Base-by-base conservation (phyloP, 2,329 filamentous ascomycete species). In the Curvularia spicifera region DNA sequence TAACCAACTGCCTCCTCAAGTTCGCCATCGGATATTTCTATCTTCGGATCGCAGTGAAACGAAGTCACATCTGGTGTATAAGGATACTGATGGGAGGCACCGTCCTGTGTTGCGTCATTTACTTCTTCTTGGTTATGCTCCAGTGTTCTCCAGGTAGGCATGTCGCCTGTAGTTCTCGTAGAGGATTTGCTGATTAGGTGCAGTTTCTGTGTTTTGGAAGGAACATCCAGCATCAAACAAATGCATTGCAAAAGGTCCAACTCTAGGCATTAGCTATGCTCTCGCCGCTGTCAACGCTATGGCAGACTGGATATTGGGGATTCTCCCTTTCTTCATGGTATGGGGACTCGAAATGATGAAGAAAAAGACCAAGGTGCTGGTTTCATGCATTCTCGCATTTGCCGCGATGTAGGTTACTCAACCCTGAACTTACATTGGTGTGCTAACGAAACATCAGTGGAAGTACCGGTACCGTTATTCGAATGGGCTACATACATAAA, bases 301-400 rank as follows among this genome's bases (percentile, higher is more conserved):
- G 4, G 69, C 73, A 1, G 75, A 76, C 49, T 76, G 73, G 73
- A 57, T 63, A 1, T 69, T 76, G n/a, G 72, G 71, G 0, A 67
- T 65, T 4, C 65, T 76, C 2, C 74, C 75, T 2, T 78, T 83
- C 8, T 82, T 83, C 58, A 75, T 89, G 3, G 78, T 88, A 1
- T 83, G 79, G 76, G 79, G 81, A 26, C 69, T 87, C 35, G 35
- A 28, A 81, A 86, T 54, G 35, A 86, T 88, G 81, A 81, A 81
- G 45, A 65, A 61, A 7, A 79, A 76, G 54, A 82, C 81, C 2
- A 88, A 87, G 66, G 31, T 80, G 6, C 79, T 84, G 2, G 75
- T 87, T 22, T 81, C 81, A 9, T 77, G 78, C 5, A 79, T 88
- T 44, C 73, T 89, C 49, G 79, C 79, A 6, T 81, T 88, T 76